Conservation (phyloP, 2,329 filamentous ascomycete genomes). For the Neoscytalidium dimidiatum region DNA sequence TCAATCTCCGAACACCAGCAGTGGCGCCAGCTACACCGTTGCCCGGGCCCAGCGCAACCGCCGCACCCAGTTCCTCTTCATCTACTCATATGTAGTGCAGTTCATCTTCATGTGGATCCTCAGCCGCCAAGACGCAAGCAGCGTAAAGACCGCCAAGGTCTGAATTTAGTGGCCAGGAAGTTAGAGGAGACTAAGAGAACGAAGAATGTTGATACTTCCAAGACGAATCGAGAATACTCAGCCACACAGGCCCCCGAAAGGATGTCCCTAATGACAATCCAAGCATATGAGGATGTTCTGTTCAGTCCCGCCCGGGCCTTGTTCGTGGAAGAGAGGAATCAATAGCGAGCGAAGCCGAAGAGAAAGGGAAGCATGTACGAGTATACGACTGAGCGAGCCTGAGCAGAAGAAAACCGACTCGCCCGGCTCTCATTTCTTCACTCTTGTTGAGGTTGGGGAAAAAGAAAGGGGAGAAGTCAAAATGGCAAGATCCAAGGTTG, state of each 20-base stretch:
- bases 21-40: slow-evolving; percentile 66
- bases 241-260: background rate
- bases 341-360: too few relatives aligned
- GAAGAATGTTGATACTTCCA: background rate
- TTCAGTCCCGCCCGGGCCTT: background rate
- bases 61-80: slow-evolving; percentile 87
- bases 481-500: background rate
- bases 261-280: background rate
- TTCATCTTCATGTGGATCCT: slow-evolving; percentile 85
- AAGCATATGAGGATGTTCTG: background rate
- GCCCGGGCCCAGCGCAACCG: slow-evolving; percentile 83
- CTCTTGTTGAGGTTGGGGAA: background rate
- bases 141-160: background rate
- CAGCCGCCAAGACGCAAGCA: slow-evolving; percentile 12
- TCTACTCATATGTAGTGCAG: slow-evolving; percentile 94
- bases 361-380: too few relatives aligned
- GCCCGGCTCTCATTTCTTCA: too few relatives aligned
- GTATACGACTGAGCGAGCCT: too few relatives aligned
- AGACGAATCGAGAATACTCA: background rate
- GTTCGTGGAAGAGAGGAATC: too few relatives aligned
- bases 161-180: background rate
- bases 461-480: background rate
- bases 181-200: background rate
- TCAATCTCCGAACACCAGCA: slow-evolving; percentile 63
- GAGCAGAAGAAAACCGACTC: too few relatives aligned